Conservation (phyloP, 805 yeast species). For the Ascoidea tarda region DNA sequence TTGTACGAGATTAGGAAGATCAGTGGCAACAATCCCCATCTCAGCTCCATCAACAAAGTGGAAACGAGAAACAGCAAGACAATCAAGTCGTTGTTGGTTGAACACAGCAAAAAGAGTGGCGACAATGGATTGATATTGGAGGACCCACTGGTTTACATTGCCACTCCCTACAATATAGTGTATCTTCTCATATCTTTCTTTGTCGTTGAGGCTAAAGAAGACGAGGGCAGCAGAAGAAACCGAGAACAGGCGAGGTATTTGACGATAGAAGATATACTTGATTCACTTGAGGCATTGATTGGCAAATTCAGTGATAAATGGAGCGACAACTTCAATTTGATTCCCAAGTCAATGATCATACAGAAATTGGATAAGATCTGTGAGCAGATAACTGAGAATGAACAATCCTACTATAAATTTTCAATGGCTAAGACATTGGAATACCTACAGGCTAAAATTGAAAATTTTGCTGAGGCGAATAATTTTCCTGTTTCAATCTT, state of each 20-base stretch:
- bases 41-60: neutral
- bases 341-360: slow-evolving; percentile 11
- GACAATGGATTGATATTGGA: slow-evolving; percentile 25
- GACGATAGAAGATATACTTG: slow-evolving; percentile 30
- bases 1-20: too few species aligned
- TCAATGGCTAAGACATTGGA: slow-evolving; percentile 22
- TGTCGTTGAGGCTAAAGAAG: slow-evolving; percentile 10
- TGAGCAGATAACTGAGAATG: slow-evolving; percentile 28
- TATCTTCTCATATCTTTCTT: slow-evolving; percentile 27
- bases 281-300: slow-evolving; percentile 16
- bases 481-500: slow-evolving; percentile 25
- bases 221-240: slow-evolving; percentile 1
- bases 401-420: slow-evolving; percentile 30
- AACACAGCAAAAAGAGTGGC: slow-evolving; percentile 1
- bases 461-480: slow-evolving; percentile 13
- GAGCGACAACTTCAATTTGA: too few species aligned
- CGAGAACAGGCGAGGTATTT: slow-evolving; percentile 17
- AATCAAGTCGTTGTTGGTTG: slow-evolving; percentile 26
- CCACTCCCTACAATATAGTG: slow-evolving; percentile 25
- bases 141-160: slow-evolving; percentile 23
- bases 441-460: slow-evolving; percentile 25
- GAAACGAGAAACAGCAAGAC: slow-evolving; percentile 13
- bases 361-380: slow-evolving; percentile 20
- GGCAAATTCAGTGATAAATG: too few species aligned
- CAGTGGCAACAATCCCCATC: neutral